Base-by-base conservation (phyloP, 352 stramenopile species). In the Pythium chondricola region DNA sequence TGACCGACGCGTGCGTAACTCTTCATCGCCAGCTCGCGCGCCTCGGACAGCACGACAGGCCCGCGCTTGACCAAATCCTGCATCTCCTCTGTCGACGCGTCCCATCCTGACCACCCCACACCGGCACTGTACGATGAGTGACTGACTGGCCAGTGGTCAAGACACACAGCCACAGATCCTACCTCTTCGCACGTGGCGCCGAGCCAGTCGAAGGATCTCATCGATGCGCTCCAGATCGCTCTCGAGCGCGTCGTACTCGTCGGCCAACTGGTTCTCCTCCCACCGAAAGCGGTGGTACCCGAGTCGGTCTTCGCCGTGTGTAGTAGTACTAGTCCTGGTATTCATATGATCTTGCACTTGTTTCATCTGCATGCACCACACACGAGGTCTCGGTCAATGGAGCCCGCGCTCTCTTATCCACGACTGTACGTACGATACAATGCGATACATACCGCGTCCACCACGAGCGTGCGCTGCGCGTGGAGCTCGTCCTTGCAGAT, bases 401-500 rank as follows among this genome's bases (percentile, higher is more conserved):
- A n/a, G n/a, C n/a, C n/a, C n/a, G n/a, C n/a, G n/a, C n/a, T n/a
- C n/a, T n/a, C n/a, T n/a, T n/a, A n/a, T n/a, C n/a, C n/a, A n/a
- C n/a, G n/a, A n/a, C n/a, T n/a, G n/a, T n/a, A n/a, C n/a, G n/a
- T n/a, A n/a, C n/a, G n/a, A n/a, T n/a, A n/a, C n/a, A n/a, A n/a
- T n/a, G n/a, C n/a, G n/a, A n/a, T n/a, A n/a, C n/a, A n/a, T n/a
- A 79, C 65, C 52, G 30, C 50, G 13, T 59, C 42, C 10, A 79
- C 36, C 20, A 85, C 48, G 3, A 47, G 47, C 38, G 74, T 58
- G 9, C 78, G 71, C 41, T 86, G 78, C 8, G 56, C 47, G 4
- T 71, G 35, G 0, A 87, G 57, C 31, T 89, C 72, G 4, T 82
- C 59, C 45, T 79, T 74, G 46, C 65, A 85, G 9, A 89, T 56